These are phyloP conservation scores for Isoetes taiwanensis DNA, from an alignment of 75 land plant genomes.

Conservation along the genomic window DNA sequence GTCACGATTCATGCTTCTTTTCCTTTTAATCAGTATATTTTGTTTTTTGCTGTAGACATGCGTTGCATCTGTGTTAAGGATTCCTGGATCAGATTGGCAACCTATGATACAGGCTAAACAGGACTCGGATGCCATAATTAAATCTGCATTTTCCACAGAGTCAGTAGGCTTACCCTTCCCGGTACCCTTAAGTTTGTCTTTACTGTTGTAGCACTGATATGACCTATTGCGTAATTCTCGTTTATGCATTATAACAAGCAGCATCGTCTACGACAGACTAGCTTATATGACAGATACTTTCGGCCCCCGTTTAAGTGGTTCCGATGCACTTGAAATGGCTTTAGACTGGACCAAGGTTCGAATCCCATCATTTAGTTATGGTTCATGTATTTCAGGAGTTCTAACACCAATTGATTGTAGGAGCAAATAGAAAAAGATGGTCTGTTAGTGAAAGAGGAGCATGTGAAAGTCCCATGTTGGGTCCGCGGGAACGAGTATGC, in stretches of 20 bases:
- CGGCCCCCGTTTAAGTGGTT: constrained; percentile 29
- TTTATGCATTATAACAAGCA: background rate
- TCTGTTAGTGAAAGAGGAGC: constrained; percentile 12
- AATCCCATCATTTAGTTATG: background rate
- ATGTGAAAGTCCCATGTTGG: constrained; percentile 21
- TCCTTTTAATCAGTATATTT: too few species aligned
- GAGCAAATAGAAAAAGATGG: constrained; percentile 19
- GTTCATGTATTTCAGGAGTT: background rate
- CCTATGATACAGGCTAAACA: constrained; percentile 11
- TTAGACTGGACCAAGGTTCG: constrained; percentile 18
- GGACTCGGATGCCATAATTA: constrained; percentile 14
- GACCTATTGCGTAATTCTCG: too few species aligned
- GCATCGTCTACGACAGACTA: constrained; percentile 21
- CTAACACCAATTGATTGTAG: background rate
- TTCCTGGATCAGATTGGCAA: too few species aligned
- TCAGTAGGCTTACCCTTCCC: too few species aligned
- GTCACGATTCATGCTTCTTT: too few species aligned
- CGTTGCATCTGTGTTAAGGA: too few species aligned
- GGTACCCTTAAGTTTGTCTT: too few species aligned
- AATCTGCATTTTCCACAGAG: constrained; percentile 11
- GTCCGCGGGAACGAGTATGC: constrained; percentile 27
- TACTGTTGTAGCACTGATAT: too few species aligned
- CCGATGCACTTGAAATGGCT: constrained; percentile 16
- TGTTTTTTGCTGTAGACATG: too few species aligned
- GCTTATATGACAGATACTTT: constrained; percentile 32